Evolutionary conservation across 1,284 basidiomycete genomes (phyloP).

Genomic region (Tilletia horrida): DNA sequence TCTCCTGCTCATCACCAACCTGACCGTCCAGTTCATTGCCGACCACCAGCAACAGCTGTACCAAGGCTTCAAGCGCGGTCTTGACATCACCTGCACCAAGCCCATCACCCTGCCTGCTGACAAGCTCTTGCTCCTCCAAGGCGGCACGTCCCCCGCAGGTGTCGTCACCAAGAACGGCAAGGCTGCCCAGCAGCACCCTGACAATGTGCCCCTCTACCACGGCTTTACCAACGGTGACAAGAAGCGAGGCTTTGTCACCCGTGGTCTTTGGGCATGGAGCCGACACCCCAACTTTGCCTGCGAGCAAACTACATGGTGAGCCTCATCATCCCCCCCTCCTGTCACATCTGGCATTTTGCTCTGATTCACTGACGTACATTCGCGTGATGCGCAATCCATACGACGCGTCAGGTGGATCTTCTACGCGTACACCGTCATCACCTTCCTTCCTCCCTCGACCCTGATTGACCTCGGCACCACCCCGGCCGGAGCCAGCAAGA

Average conservation of each 20-base stretch:
- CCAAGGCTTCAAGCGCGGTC: slow-evolving; percentile 69
- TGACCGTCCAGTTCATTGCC: slow-evolving; percentile 72
- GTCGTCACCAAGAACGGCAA: slow-evolving; percentile 15
- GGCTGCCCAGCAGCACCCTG: neutral
- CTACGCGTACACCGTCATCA: slow-evolving; percentile 53
- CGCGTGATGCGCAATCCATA: neutral
- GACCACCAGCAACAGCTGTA: slow-evolving; percentile 88
- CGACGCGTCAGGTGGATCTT: slow-evolving; percentile 60
- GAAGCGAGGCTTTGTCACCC: slow-evolving; percentile 76
- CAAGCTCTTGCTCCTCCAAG: slow-evolving; percentile 11
- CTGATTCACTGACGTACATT: neutral
- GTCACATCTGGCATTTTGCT: neutral
- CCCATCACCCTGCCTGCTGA: slow-evolving; percentile 27
- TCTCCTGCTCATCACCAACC: slow-evolving; percentile 62
- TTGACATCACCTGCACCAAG: slow-evolving; percentile 23
- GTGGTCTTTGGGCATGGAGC: slow-evolving; percentile 78
- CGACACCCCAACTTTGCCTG: slow-evolving; percentile 88
- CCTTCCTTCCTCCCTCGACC: slow-evolving; percentile 61
- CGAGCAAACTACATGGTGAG: slow-evolving; percentile 72
- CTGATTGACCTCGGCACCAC: neutral
- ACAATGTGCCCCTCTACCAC: slow-evolving; percentile 25
- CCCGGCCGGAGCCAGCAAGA: neutral
- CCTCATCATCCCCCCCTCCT: neutral
- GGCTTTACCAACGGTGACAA: slow-evolving; percentile 59
- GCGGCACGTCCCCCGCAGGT: slow-evolving; percentile 16